Evolutionary conservation across 192 early-diverging fungal species (phyloP).

Genomic region (Geranomyces variabilis): DNA sequence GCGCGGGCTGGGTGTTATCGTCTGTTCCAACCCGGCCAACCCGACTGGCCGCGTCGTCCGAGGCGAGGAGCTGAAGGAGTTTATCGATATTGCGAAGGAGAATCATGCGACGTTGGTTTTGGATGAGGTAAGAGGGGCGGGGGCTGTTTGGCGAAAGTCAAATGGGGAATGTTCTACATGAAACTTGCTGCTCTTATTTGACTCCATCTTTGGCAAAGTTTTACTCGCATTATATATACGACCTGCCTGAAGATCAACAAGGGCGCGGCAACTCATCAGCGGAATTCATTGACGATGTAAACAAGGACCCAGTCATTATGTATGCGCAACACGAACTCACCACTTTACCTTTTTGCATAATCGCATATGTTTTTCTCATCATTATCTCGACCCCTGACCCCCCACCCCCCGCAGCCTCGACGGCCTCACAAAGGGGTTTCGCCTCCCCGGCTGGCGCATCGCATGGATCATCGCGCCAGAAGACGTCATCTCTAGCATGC

Average conservation of each 20-base stretch:
- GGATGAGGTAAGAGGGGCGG: constrained; percentile 48
- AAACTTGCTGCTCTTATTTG: neutral
- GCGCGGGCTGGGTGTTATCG: constrained; percentile 53
- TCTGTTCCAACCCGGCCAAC: constrained; percentile 57
- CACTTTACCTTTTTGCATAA: neutral
- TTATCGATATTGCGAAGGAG: constrained; percentile 43
- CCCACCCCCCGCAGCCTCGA: too few relatives aligned
- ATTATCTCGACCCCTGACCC: too few relatives aligned
- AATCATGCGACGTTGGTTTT: constrained; percentile 53
- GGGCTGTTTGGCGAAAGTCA: too few relatives aligned
- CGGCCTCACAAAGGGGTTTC: constrained; percentile 55
- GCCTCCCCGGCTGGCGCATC: constrained; percentile 61
- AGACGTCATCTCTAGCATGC: constrained; percentile 53
- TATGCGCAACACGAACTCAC: neutral
- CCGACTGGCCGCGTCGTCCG: constrained; percentile 56
- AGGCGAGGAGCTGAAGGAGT: constrained; percentile 45
- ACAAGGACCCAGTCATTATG: constrained; percentile 54
- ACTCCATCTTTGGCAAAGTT: constrained; percentile 21
- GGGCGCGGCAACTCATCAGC: constrained; percentile 50
- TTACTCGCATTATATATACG: constrained; percentile 60
- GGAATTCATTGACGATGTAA: constrained; percentile 53
- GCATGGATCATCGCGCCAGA: constrained; percentile 63
- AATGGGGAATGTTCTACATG: too few relatives aligned
- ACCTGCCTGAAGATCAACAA: constrained; percentile 29
- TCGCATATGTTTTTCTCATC: neutral